A percentile compares a stretch with the other conserved stretches of the same genome.
Conservation (phyloP, 2,329 filamentous ascomycete species). For the Ilyonectria destructans region DNA sequence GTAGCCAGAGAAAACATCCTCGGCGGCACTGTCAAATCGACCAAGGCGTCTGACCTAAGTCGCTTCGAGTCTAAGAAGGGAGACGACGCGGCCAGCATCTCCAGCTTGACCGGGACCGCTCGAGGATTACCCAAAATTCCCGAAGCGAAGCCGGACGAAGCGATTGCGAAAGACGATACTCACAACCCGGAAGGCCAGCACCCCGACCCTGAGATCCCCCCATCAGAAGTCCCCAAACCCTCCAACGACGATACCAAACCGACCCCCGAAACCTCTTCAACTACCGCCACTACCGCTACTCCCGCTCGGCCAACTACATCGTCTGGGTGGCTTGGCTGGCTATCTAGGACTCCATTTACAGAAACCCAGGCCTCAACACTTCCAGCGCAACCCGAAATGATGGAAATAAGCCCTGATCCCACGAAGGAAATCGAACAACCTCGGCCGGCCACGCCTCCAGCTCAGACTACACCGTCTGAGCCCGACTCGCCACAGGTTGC, state of each 20-base stretch:
- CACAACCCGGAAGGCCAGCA: conserved; percentile 33
- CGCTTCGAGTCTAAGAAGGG: conserved; percentile 65
- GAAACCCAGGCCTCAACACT: conserved; percentile 40
- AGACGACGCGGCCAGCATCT: conserved; percentile 53
- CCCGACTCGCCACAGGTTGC: conserved; percentile 33
- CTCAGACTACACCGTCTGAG: conserved; percentile 40
- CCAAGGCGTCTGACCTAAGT: conserved; percentile 64
- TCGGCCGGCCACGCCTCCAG: conserved; percentile 45
- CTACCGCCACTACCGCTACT: conserved; percentile 15
- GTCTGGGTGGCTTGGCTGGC: conserved; percentile 72
- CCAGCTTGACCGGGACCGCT: conserved; percentile 45
- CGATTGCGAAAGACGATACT: conserved; percentile 34
- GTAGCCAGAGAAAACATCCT: conserved; percentile 74
- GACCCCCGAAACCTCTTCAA: conserved; percentile 11
- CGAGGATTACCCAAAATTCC: conserved; percentile 47
- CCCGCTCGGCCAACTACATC: conserved; percentile 51
- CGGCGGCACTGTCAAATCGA: conserved; percentile 68
- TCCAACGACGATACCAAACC: conserved; percentile 20
- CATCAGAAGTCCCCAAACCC: conserved; percentile 7
- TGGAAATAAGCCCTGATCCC: conserved; percentile 37
- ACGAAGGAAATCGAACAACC: conserved; percentile 34
- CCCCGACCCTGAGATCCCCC: conserved; percentile 22
- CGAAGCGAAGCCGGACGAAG: conserved; percentile 43
- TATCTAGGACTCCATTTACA: conserved; percentile 53
- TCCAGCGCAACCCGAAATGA: conserved; percentile 14